Base-by-base conservation (phyloP, 192 early-diverging fungal genomes). In the Lobulomyces angularis region DNA sequence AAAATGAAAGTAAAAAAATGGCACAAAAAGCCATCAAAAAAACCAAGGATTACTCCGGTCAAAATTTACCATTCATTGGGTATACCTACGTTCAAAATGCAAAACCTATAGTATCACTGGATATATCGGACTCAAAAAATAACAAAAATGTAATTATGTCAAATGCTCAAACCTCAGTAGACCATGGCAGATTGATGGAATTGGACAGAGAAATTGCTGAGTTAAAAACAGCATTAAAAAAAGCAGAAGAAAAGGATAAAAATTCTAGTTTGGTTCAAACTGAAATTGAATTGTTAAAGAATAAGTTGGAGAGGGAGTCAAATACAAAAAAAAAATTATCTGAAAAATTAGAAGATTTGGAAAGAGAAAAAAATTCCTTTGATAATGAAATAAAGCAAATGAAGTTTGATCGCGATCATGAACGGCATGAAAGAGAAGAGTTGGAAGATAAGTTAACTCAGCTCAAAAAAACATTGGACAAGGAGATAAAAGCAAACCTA, bases 11-110 rank as follows among this genome's bases (percentile, higher is more conserved):
- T 34, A 72, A 67, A 45, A 72, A 72, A 30, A 25, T 64, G 3
- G 21, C 42, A 20, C 58, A 59, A 39, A 50, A 57, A 23, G 17
- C 60, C 11, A 20, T 62, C 22, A 34, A 36, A 17, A 57, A 61
- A 37, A 65, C 56, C 6, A 45, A 55, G 14, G 74, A 80, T 37
- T 86, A 79, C 35, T 63, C 79, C 2, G 85, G 84, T 30, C 70
- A 82, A 53, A 79, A 82, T 43, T 65, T 88, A 17, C 82, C 85
- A 4, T 93, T 90, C 48, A 74, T 93, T 26, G 89, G 89, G 6
- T 93, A 86, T 47, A 84, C 83, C 1, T 86, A 80, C 40, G 20
- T 65, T 7, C 64, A 65, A 26, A 51, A 65, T 28, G 45, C 61
- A 0, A 52, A 36, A 11, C 47, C 63, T 3, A 8, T 35, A 2